Base-by-base conservation (phyloP, 169 alveolate genomes). In the Plasmodium inui region DNA sequence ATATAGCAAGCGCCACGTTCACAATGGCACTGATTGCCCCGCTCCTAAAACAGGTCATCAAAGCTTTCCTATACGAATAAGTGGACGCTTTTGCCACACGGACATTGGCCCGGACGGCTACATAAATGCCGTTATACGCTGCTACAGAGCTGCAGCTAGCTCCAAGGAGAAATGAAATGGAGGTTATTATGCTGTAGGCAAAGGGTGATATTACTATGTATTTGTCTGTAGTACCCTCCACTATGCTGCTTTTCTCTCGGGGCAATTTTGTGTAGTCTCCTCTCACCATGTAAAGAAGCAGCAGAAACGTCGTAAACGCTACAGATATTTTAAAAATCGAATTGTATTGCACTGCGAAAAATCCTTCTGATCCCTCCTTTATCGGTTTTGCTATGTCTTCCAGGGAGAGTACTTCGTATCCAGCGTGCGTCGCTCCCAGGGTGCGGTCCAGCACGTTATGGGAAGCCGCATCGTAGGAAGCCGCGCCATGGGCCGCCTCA, bases 51-150 rank as follows among this genome's bases (percentile, higher is more conserved):
- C 98, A 96, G 6, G 97, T 92, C 44, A 93, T 83, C 1, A 97
- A 71, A 9, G 98, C 96, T 72, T 95, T 97, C 81, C 96, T 96
- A 90, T 97, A 97, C 76, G 98, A 97, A 85, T 94, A 92, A 12
- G 97, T 92, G 1, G 98, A 97, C 5, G 98, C 98, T 53, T 96
- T 93, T 0, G 98, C 97, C 4, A 96, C 98, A 72, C 95, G 80
- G 71, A 96, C 84, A 83, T 97, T 97, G 1, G 98, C 98, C 82
- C 98, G 94, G 17, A 97, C 98, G n/a, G 97, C 93, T 5, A 97
- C 98, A 97, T 98, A 97, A 84, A 97, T 97, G 8, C 98, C 98
- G 39, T 98, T 96, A 91, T 96, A 97, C 4, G 98, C 98, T 17
- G 98, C 95, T 34, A 97, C 71, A 1, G 98, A 98, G 37, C 97